Evolutionary conservation across 371 early-diverging fungal species (phyloP).

Genomic region (Coemansia sp.): DNA sequence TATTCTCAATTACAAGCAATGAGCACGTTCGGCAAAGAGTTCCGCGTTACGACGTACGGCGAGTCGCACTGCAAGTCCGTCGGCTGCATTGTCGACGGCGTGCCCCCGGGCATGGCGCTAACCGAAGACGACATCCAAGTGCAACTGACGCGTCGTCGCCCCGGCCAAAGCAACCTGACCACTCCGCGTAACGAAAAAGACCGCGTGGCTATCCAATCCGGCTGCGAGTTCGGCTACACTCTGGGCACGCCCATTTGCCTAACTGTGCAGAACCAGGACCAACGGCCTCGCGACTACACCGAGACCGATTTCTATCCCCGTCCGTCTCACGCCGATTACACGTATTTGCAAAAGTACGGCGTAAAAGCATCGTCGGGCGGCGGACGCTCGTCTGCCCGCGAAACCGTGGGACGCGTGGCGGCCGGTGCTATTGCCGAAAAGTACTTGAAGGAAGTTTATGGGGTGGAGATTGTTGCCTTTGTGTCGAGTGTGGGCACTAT

Average conservation of each 20-base stretch:
- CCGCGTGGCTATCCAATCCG: conserved; percentile 85
- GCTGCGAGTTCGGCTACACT: conserved; percentile 90
- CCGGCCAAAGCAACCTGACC: conserved; percentile 92
- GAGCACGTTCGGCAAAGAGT: conserved; percentile 78
- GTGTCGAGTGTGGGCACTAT: conserved; percentile 86
- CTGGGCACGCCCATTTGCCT: conserved; percentile 94
- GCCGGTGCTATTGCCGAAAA: conserved; percentile 96
- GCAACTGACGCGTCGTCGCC: conserved; percentile 87
- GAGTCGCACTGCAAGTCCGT: conserved; percentile 98
- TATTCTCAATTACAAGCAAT: conserved; percentile 43
- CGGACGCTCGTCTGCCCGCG: conserved; percentile 92
- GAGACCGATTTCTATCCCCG: conserved; percentile 91
- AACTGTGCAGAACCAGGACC: conserved; percentile 91
- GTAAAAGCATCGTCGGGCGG: conserved; percentile 95
- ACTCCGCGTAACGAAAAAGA: conserved; percentile 96
- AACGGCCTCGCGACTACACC: conserved; percentile 93
- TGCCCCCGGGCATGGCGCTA: conserved; percentile 90
- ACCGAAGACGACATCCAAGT: conserved; percentile 90
- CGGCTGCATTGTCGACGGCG: conserved; percentile 94
- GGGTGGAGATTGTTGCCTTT: conserved; percentile 93
- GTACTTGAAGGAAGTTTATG: conserved; percentile 73
- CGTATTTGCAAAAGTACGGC: conserved; percentile 93
- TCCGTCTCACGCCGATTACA: conserved; percentile 96
- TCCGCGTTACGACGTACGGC: conserved; percentile 93
- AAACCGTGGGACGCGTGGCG: conserved; percentile 96